These are phyloP conservation scores for Camptophora hylomeconis DNA, from an alignment of 2,329 filamentous ascomycete species.

Conservation along the genomic window DNA sequence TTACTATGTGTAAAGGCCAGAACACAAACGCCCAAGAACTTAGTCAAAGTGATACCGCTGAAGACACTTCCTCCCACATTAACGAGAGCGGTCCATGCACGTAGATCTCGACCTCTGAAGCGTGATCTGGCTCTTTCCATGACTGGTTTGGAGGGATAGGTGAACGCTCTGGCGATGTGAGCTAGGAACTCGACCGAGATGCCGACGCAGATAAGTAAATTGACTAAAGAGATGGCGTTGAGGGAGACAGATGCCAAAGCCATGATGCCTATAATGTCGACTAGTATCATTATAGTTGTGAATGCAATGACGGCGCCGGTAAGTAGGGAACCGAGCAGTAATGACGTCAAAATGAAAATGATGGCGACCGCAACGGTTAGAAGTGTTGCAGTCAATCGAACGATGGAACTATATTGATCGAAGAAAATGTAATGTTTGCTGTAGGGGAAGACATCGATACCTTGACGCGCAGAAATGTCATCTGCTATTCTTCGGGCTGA, in stretches of 20 bases:
- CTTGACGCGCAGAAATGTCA: constrained; percentile 57
- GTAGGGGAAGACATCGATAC: constrained; percentile 84
- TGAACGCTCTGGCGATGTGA: constrained; percentile 90
- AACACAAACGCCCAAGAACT: constrained; percentile 81
- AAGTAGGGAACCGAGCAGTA: constrained; percentile 69
- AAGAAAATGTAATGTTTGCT: constrained; percentile 99
- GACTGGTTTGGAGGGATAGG: constrained; percentile 72
- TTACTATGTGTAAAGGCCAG: constrained; percentile 91
- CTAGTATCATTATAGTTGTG: constrained; percentile 84
- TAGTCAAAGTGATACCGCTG: constrained; percentile 90
- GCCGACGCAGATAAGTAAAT: constrained; percentile 91
- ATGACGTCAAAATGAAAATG: constrained; percentile 66
- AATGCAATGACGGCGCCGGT: constrained; percentile 73
- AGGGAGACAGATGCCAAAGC: constrained; percentile 75
- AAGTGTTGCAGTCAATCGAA: constrained; percentile 63
- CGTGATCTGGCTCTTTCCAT: constrained; percentile 68
- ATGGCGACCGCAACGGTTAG: constrained; percentile 73
- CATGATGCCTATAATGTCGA: constrained; percentile 94
- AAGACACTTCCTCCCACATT: constrained; percentile 94
- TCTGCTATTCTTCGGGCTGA: constrained; percentile 77
- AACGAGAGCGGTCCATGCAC: constrained; percentile 84
- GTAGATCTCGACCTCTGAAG: constrained; percentile 69
- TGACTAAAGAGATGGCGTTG: constrained; percentile 90
- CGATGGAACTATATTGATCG: constrained; percentile 84
- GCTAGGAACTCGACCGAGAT: constrained; percentile 97